These are phyloP conservation scores for Colletotrichum lindemuthianum DNA, from an alignment of 2,329 filamentous ascomycete genomes.

Conservation along the genomic window DNA sequence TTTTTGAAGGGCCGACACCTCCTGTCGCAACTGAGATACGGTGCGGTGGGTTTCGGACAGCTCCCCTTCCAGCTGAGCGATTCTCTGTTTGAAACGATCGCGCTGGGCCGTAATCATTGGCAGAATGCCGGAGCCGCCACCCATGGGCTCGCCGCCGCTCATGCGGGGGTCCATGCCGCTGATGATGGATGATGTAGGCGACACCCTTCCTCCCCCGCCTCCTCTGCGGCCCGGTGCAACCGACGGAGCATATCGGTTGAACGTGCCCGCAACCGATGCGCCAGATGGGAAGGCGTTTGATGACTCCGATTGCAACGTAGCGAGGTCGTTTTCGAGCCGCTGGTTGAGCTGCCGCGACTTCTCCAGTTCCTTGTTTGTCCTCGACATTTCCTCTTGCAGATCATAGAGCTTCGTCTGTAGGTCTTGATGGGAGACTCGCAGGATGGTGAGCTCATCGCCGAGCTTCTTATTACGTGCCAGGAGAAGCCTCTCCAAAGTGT, in stretches of 20 bases:
- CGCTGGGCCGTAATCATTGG: slow-evolving; percentile 99
- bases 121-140: slow-evolving; percentile 84
- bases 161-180: slow-evolving; percentile 87
- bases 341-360: slow-evolving; percentile 85
- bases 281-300: slow-evolving; percentile 87
- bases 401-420: slow-evolving; percentile 82
- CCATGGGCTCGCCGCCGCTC: slow-evolving; percentile 69
- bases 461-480: slow-evolving; percentile 96
- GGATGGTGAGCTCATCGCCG: slow-evolving; percentile 89
- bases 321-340: slow-evolving; percentile 91
- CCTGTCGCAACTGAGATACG: slow-evolving; percentile 87
- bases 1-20: slow-evolving; percentile 91
- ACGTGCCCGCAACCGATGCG: slow-evolving; percentile 92
- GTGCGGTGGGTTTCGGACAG: slow-evolving; percentile 84
- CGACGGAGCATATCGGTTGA: slow-evolving; percentile 80
- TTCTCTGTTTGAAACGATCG: slow-evolving; percentile 98
- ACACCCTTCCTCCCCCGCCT: slow-evolving; percentile 74
- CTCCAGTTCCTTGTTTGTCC: slow-evolving; percentile 86
- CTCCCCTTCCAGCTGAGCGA: slow-evolving; percentile 88
- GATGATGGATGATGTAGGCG: slow-evolving; percentile 97
- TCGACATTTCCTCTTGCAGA: slow-evolving; percentile 84
- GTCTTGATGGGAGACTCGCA: slow-evolving; percentile 94
- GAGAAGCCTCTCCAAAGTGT: slow-evolving; percentile 90
- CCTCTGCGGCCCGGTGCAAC: slow-evolving; percentile 70
- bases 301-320: slow-evolving; percentile 86